phyloP scores from a whole-genome alignment of 2,329 filamentous ascomycete species.

The Pseudogymnoascus sp. region DNA sequence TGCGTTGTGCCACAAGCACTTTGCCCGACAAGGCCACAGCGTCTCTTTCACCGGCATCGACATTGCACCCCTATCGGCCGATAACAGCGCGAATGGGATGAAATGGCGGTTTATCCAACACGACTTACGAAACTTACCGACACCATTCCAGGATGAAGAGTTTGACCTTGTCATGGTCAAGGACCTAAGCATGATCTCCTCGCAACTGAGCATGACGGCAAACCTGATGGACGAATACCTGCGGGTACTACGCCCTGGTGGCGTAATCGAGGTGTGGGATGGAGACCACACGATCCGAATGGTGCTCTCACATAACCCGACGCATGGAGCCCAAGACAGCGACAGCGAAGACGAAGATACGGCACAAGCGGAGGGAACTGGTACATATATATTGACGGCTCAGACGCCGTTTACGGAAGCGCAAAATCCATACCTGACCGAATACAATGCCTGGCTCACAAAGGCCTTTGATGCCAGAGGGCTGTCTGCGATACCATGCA shows the following conservation, averaged over 20 bases:
- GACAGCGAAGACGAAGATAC: conserved; percentile 52
- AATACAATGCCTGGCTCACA: conserved; percentile 77
- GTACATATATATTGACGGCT: conserved; percentile 74
- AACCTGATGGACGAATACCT: conserved; percentile 62
- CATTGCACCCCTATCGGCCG: conserved; percentile 63
- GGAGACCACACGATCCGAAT: conserved; percentile 78
- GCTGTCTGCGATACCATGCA: conserved; percentile 69
- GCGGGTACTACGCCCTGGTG: conserved; percentile 69
- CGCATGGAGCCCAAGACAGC: conserved; percentile 27
- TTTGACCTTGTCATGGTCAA: conserved; percentile 89
- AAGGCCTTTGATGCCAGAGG: conserved; percentile 66
- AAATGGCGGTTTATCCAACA: conserved; percentile 86
- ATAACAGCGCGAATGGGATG: conserved; percentile 61
- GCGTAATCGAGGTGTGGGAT: conserved; percentile 82
- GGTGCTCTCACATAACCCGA: conserved; percentile 64
- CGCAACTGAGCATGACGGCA: conserved; percentile 50
- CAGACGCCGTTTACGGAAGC: conserved; percentile 76
- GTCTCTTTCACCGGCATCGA: conserved; percentile 79
- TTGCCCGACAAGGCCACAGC: conserved; percentile 58
- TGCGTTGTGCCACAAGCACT: conserved; percentile 76
- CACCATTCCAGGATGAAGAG: conserved; percentile 71
- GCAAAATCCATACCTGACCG: conserved; percentile 72
- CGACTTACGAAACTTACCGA: conserved; percentile 66
- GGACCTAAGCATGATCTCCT: conserved; percentile 63
- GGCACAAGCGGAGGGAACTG: conserved; percentile 58